phyloP scores from a whole-genome alignment of 2,329 filamentous ascomycete genomes.

The Alternaria angustiovoidea region DNA sequence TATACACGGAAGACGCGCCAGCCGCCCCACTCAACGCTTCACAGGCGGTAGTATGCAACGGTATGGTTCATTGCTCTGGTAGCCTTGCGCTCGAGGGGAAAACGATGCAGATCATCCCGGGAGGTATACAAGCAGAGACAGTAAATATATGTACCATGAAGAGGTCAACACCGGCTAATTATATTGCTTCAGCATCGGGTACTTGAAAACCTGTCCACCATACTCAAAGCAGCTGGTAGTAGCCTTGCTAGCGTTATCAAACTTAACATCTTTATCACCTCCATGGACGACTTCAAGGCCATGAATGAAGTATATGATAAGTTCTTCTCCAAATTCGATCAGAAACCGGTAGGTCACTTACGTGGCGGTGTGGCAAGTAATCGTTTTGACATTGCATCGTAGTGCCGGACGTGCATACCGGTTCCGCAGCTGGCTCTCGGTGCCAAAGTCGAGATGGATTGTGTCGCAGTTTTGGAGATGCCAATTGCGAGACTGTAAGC shows the following conservation, averaged over 20 bases:
- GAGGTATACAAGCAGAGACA: conserved; percentile 1
- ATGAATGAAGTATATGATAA: background rate
- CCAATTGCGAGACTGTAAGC: background rate
- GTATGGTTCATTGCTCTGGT: conserved; percentile 4
- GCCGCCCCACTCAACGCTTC: background rate
- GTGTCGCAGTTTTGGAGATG: background rate
- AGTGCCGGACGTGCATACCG: background rate
- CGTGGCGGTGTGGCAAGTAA: background rate
- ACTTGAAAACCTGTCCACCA: background rate
- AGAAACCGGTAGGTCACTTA: background rate
- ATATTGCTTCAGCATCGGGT: background rate
- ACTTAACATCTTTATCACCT: background rate
- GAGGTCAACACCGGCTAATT: background rate
- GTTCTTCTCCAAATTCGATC: background rate
- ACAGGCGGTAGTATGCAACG: conserved; percentile 3
- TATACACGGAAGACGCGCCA: background rate
- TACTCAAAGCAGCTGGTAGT: background rate
- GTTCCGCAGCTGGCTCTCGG: background rate
- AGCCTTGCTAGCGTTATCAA: background rate
- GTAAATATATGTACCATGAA: background rate
- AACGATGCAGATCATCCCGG: background rate
- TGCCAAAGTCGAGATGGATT: background rate
- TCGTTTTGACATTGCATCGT: background rate
- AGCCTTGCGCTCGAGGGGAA: background rate
- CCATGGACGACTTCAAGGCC: background rate